Conservation (phyloP, 352 stramenopile genomes). For the Globisporangium sylvaticum region DNA sequence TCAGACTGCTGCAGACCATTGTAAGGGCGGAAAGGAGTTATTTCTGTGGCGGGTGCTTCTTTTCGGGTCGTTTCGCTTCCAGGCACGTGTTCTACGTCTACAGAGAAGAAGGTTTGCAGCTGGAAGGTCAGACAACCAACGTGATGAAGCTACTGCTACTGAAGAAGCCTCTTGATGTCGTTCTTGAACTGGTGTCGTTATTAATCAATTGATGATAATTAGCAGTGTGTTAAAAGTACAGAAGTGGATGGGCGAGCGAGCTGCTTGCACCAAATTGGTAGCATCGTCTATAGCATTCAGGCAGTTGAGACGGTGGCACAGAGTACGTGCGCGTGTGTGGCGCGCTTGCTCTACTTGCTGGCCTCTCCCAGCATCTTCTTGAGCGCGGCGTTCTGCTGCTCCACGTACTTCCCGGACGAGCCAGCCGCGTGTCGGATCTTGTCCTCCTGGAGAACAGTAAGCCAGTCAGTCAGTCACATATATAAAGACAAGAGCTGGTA, state of each 20-base stretch:
- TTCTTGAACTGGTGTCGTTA: too few species aligned
- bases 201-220: too few species aligned
- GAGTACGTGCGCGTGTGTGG: background rate
- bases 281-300: background rate
- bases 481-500: too few species aligned
- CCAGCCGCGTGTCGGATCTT: slow-evolving; percentile 59
- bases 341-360: slow-evolving; percentile 12
- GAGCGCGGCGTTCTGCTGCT: slow-evolving; percentile 70
- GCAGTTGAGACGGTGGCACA: too few species aligned
- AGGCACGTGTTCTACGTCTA: too few species aligned
- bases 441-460: too few species aligned
- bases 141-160: too few species aligned
- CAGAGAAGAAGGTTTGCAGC: too few species aligned
- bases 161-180: too few species aligned
- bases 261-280: background rate
- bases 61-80: background rate
- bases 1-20: background rate
- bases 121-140: too few species aligned
- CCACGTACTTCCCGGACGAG: slow-evolving; percentile 39
- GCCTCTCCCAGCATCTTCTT: slow-evolving; percentile 44
- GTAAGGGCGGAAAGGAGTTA: background rate
- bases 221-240: background rate
- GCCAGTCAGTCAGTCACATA: too few species aligned
- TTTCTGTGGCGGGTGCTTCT: background rate
- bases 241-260: background rate